Base-by-base conservation (phyloP, 2,329 filamentous ascomycete species). In the Lasiodiplodia hormozganensis region DNA sequence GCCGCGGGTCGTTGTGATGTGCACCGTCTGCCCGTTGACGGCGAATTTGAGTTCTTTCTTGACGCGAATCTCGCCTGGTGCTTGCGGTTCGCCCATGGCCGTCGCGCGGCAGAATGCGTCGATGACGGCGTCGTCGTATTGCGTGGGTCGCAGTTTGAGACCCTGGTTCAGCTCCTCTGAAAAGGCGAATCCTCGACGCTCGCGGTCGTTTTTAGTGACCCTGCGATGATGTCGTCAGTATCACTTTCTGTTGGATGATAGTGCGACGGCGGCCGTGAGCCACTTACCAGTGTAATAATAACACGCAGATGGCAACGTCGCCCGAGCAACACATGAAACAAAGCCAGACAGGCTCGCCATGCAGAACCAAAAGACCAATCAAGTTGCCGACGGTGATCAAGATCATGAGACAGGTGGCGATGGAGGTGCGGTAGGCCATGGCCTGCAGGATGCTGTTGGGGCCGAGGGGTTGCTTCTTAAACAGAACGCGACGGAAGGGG, bases 261-360 rank as follows among this genome's bases (percentile, higher is more conserved):
- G 16, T 31, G 31, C 8, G 31, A 34, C 31, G 1, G 14, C 3
- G 2, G 36, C 12, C 12, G 14, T 3, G 36, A 14, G 2, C 4
- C 18, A 51, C 60, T 14, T 5, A 64, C 87, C 87, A 90, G 71
- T 89, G 87, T 52, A 90, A 83, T n/a, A 90, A 85, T 3, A 88
- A 72, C 23, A 86, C 85, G 16, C 85, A 87, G 76, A 89, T 88
- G 36, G 89, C 81, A 18, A 89, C 86, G 74, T 90, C 88, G 70
- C 84, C 82, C 73, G 90, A 90, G 74, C 88, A 91, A 73, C 87
- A 88, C 80, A 89, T 87, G 4, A 90, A 82, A 71, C 88, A 90
- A 2, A 90, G 83, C 88, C 88, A 90, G 3, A 85, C 88, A 2
- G 86, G 87, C 73, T 90, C 88, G 14, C 88, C 88, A 28, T 87